These are phyloP conservation scores for Alternaria dauci DNA, from an alignment of 2,329 filamentous ascomycete species.

Conservation along the genomic window DNA sequence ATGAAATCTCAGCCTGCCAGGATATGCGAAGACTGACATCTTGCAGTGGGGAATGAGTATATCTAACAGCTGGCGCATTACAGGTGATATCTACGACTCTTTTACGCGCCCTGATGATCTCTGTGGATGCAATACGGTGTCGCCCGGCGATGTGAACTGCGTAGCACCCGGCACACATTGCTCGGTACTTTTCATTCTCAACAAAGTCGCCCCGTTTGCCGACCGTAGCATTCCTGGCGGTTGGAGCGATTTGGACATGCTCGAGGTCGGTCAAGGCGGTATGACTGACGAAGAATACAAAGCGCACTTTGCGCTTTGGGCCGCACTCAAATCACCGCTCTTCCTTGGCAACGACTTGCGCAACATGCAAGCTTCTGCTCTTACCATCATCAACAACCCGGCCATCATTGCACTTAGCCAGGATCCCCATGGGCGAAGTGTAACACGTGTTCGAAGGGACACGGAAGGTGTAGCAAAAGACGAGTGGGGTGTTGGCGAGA, in stretches of 20 bases:
- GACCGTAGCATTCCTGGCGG: slow-evolving; percentile 40
- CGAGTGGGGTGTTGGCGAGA: slow-evolving; percentile 36
- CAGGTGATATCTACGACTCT: slow-evolving; percentile 42
- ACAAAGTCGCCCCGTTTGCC: slow-evolving; percentile 40
- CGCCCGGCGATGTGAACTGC: slow-evolving; percentile 36
- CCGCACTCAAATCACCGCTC: slow-evolving; percentile 53
- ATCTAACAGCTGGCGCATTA: slow-evolving; percentile 48
- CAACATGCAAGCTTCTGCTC: slow-evolving; percentile 49
- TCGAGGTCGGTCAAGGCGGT: slow-evolving; percentile 41
- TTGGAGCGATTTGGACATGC: slow-evolving; percentile 45
- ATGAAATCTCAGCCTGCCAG: background rate
- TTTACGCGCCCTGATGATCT: slow-evolving; percentile 40
- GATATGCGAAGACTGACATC: slow-evolving; percentile 5
- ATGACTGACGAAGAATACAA: slow-evolving; percentile 47
- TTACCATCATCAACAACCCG: slow-evolving; percentile 53
- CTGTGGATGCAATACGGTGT: slow-evolving; percentile 37
- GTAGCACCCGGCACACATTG: slow-evolving; percentile 40
- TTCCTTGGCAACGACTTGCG: slow-evolving; percentile 55
- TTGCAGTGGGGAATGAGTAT: slow-evolving; percentile 45
- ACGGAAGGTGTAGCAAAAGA: slow-evolving; percentile 30
- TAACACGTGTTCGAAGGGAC: slow-evolving; percentile 32
- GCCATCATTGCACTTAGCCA: slow-evolving; percentile 40
- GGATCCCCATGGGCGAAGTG: slow-evolving; percentile 33
- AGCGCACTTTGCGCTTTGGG: slow-evolving; percentile 53
- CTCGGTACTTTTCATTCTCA: slow-evolving; percentile 40